Percentiles rank a stretch among this genome's conserved stretches.
These are phyloP conservation scores for Microsporum ferrugineum DNA, from an alignment of 2,329 filamentous ascomycete species.

Conservation along the genomic window DNA sequence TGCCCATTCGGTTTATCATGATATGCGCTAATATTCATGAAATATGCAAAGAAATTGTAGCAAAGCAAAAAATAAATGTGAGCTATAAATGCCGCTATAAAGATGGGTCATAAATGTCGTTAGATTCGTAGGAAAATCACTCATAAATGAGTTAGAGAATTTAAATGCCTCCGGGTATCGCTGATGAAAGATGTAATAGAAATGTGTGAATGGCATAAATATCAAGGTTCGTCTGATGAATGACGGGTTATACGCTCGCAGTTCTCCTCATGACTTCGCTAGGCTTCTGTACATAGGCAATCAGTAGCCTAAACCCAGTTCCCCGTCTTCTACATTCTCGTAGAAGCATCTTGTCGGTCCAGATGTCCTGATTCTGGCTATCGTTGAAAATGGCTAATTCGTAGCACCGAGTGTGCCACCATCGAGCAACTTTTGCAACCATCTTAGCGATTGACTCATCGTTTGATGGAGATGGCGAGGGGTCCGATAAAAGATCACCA, in stretches of 20 bases:
- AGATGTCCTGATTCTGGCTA: slow-evolving; percentile 50
- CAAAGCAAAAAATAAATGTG: background rate
- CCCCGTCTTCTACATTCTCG: slow-evolving; percentile 76
- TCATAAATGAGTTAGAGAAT: background rate
- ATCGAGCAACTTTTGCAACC: slow-evolving; percentile 80
- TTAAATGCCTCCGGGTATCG: background rate
- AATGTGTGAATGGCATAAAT: background rate
- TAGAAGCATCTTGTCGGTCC: slow-evolving; percentile 62
- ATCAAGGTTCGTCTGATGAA: background rate
- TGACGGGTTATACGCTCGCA: slow-evolving; percentile 28
- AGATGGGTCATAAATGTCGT: slow-evolving; percentile 2
- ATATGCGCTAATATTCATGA: background rate
- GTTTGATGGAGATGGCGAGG: slow-evolving; percentile 54
- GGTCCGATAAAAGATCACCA: slow-evolving; percentile 61
- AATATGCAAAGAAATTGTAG: background rate
- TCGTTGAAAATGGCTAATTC: slow-evolving; percentile 52
- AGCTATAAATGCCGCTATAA: background rate
- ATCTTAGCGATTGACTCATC: slow-evolving; percentile 86
- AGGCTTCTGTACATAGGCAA: slow-evolving; percentile 82
- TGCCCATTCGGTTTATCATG: background rate
- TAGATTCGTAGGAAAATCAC: slow-evolving; percentile 1
- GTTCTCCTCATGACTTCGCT: slow-evolving; percentile 34
- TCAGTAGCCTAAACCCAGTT: slow-evolving; percentile 79
- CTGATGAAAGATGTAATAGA: background rate
- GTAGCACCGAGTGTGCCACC: slow-evolving; percentile 95